Evolutionary conservation across 441 rosid genomes (phyloP).

Genomic region (Populus hybrid): DNA sequence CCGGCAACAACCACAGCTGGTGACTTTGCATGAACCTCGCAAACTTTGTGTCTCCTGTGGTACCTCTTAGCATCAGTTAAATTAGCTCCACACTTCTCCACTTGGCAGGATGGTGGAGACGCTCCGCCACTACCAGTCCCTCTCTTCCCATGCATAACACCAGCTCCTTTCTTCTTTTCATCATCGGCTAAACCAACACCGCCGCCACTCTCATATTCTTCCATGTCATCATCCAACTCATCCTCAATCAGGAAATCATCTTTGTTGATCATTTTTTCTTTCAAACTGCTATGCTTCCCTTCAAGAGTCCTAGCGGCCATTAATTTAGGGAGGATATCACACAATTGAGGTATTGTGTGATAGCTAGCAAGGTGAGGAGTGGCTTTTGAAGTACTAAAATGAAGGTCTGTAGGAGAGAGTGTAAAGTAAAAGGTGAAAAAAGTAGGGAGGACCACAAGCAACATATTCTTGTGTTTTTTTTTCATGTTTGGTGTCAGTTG

Average conservation of each 20-base stretch:
- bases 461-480: slow-evolving; percentile 22
- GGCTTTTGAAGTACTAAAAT: slow-evolving; percentile 25
- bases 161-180: slow-evolving; percentile 40
- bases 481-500: background rate
- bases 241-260: slow-evolving; percentile 42
- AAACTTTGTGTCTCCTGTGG: slow-evolving; percentile 60
- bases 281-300: slow-evolving; percentile 26
- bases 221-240: slow-evolving; percentile 46
- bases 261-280: slow-evolving; percentile 27
- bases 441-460: slow-evolving; percentile 29
- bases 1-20: slow-evolving; percentile 41
- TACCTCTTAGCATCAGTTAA: slow-evolving; percentile 48
- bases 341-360: slow-evolving; percentile 8
- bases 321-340: background rate
- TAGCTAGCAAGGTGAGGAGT: slow-evolving; percentile 15
- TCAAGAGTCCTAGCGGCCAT: slow-evolving; percentile 36
- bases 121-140: slow-evolving; percentile 30
- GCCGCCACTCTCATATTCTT: slow-evolving; percentile 43
- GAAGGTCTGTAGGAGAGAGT: slow-evolving; percentile 13
- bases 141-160: slow-evolving; percentile 28
- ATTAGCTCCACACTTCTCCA: slow-evolving; percentile 48
- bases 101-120: slow-evolving; percentile 54
- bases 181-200: slow-evolving; percentile 30
- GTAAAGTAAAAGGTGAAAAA: slow-evolving; percentile 15
- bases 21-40: slow-evolving; percentile 59